Evolutionary conservation across 1,284 basidiomycete species (phyloP).

Genomic region (Austroboletus niveus): DNA sequence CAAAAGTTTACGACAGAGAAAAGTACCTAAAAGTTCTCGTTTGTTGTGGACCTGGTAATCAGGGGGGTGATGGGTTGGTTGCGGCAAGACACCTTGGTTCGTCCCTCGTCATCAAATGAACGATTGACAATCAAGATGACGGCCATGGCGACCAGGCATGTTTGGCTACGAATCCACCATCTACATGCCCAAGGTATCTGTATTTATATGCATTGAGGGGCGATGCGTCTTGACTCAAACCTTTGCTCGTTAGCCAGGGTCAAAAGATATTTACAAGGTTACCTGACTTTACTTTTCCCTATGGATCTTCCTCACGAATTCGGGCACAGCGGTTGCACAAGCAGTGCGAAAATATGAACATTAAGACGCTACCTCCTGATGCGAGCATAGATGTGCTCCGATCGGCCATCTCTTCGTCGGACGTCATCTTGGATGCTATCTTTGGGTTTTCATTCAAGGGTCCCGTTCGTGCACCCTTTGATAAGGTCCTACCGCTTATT

Average conservation of each 20-base stretch:
- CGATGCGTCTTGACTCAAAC: constrained; percentile 1
- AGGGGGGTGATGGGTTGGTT: constrained; percentile 96
- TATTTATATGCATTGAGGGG: neutral
- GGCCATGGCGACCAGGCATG: constrained; percentile 53
- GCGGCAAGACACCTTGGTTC: constrained; percentile 90
- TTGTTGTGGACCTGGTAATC: constrained; percentile 95
- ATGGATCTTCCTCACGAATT: neutral
- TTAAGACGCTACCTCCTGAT: constrained; percentile 61
- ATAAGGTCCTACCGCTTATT: constrained; percentile 69
- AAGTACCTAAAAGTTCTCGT: constrained; percentile 79
- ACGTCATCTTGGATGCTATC: constrained; percentile 92
- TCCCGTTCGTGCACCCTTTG: constrained; percentile 87
- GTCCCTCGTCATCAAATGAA: constrained; percentile 16
- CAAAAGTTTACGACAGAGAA: constrained; percentile 68
- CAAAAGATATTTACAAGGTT: constrained; percentile 87
- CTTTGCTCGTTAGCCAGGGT: constrained; percentile 57
- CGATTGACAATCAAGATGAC: neutral
- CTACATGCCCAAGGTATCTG: constrained; percentile 85
- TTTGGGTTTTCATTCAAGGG: constrained; percentile 97
- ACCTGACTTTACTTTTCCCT: neutral
- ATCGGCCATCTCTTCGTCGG: constrained; percentile 57
- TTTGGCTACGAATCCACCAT: constrained; percentile 86
- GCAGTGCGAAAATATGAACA: constrained; percentile 87
- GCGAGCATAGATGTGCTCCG: constrained; percentile 49
- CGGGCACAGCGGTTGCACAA: constrained; percentile 64